Evolutionary conservation across 805 yeast genomes (phyloP).

Genomic region (Candida peoriensis): DNA sequence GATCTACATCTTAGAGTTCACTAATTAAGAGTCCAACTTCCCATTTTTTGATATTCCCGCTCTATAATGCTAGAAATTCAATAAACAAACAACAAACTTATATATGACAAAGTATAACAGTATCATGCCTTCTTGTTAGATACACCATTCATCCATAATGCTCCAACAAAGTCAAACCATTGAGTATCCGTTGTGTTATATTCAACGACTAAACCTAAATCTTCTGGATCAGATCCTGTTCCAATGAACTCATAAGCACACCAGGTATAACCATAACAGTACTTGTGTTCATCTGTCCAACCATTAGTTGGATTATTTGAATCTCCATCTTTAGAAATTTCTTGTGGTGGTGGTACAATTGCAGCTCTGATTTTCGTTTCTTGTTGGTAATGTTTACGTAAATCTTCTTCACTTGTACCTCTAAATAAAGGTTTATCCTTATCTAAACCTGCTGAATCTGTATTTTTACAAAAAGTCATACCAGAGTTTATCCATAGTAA

Average conservation of each 20-base stretch:
- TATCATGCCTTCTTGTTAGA: constrained; percentile 4
- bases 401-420: constrained; percentile 21
- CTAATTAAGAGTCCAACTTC: too few species aligned
- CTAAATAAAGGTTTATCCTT: constrained; percentile 31
- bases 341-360: constrained; percentile 36
- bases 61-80: too few species aligned
- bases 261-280: constrained; percentile 39
- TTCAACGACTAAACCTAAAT: constrained; percentile 12
- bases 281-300: constrained; percentile 31
- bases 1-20: too few species aligned
- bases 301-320: constrained; percentile 32
- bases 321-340: constrained; percentile 19
- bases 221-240: constrained; percentile 18
- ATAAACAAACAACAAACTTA: not conserved
- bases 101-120: too few species aligned
- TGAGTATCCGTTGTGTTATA: constrained; percentile 9
- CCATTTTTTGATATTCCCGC: not conserved
- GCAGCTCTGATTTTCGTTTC: constrained; percentile 32
- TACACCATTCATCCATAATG: constrained; percentile 21
- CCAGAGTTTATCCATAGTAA: constrained; percentile 50
- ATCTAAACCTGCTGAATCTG: constrained; percentile 30
- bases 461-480: constrained; percentile 49
- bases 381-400: constrained; percentile 27
- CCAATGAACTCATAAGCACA: constrained; percentile 41
- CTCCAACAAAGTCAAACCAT: constrained; percentile 23